Conservation (phyloP, 331 rosid species). For the Rosa hybrid region DNA sequence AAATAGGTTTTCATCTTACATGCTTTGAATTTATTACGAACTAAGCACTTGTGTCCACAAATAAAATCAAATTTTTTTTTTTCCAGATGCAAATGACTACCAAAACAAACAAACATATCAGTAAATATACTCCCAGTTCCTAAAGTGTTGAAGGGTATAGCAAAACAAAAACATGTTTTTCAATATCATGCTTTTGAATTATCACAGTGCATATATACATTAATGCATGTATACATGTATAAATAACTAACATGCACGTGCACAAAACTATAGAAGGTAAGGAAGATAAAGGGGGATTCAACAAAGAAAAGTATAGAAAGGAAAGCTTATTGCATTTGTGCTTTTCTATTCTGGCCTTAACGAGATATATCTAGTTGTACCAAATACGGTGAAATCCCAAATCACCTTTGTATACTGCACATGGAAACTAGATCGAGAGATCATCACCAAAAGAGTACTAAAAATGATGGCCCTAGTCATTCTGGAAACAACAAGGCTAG, state of each 20-base stretch:
- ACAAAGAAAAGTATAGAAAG: neutral
- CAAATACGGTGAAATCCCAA: neutral
- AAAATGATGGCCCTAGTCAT: neutral
- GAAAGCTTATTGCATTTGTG: neutral
- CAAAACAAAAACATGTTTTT: neutral
- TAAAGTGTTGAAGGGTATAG: too few relatives aligned
- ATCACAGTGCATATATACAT: neutral
- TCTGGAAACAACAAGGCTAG: neutral
- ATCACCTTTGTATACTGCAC: neutral
- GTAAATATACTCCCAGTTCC: too few relatives aligned
- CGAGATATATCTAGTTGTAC: neutral
- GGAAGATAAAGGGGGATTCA: neutral
- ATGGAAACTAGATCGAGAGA: neutral
- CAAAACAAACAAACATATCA: too few relatives aligned
- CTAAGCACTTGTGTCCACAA: too few relatives aligned
- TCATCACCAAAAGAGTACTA: neutral
- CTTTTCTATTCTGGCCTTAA: neutral
- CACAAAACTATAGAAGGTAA: neutral
- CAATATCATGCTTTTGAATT: neutral
- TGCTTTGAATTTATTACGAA: too few relatives aligned
- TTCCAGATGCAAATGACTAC: too few relatives aligned
- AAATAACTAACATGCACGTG: neutral
- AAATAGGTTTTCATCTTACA: too few relatives aligned
- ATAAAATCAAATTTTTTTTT: too few relatives aligned
- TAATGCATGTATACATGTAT: neutral